Conservation (phyloP, 805 yeast genomes). For the Tetrapisispora namnaoensis region DNA sequence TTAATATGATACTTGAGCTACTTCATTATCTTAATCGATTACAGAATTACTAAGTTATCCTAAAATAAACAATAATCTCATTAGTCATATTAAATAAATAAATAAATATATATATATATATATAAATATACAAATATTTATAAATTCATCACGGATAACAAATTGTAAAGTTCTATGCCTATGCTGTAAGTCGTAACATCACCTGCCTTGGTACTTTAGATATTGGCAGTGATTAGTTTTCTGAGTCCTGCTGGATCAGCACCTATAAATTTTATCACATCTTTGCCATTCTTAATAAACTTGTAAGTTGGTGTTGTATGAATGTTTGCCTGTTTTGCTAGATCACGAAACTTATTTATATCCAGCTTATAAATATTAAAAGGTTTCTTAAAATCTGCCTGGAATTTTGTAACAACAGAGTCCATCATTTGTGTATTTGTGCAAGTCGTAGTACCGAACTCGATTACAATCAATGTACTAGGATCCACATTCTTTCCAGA, state of each 20-base stretch:
- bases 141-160: neutral
- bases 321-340: neutral
- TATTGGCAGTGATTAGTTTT: neutral
- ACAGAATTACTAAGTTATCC: too few species aligned
- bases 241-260: conserved; percentile 2
- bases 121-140: neutral
- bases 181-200: neutral
- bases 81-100: neutral
- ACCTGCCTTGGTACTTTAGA: neutral
- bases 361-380: neutral
- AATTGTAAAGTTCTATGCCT: neutral
- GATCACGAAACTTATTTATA: neutral
- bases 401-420: neutral
- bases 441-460: neutral
- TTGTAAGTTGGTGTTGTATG: neutral
- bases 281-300: neutral
- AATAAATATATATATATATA: neutral
- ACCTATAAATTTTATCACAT: neutral
- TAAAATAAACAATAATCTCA: neutral
- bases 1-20: too few species aligned
- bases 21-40: too few species aligned
- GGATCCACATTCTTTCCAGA: neutral
- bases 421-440: conserved; percentile 1
- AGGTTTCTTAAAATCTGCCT: neutral
- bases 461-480: neutral